Percentiles rank a stretch among this genome's conserved stretches.
Conservation (phyloP, 139 green algal genomes). For the Picochlorum sp. region DNA sequence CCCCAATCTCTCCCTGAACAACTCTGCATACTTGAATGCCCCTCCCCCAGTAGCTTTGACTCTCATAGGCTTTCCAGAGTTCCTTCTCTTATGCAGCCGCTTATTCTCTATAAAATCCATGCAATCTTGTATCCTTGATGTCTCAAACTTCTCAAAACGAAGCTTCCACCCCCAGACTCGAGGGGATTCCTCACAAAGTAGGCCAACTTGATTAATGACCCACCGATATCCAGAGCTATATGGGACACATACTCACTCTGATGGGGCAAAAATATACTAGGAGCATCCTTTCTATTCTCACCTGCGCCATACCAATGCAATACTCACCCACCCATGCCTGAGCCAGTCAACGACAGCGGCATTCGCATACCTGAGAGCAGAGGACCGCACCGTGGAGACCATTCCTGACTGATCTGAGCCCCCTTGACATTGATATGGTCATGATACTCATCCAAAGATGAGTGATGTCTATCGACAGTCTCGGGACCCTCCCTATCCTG, state of each 20-base stretch:
- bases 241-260: conserved; percentile 80
- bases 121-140: conserved; percentile 64
- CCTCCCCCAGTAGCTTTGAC: conserved; percentile 67
- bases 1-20: conserved; percentile 74
- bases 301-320: too few species aligned
- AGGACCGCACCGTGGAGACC: background rate
- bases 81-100: conserved; percentile 60
- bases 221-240: conserved; percentile 91
- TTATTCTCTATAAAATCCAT: conserved; percentile 95
- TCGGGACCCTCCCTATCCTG: too few species aligned
- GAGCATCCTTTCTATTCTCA: conserved; percentile 36
- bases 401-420: conserved; percentile 19
- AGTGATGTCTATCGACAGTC: too few species aligned
- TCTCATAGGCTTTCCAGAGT: conserved; percentile 35
- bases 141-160: conserved; percentile 99
- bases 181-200: conserved; percentile 78
- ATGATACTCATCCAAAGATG: background rate
- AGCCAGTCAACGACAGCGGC: background rate
- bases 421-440: conserved; percentile 19
- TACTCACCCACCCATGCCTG: too few species aligned
- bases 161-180: conserved; percentile 44
- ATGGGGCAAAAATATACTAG: conserved; percentile 86
- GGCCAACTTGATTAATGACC: conserved; percentile 94
- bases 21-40: conserved; percentile 80
- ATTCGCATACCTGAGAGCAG: background rate